phyloP scores from a whole-genome alignment of 257 asterid species.

The Nicotiana tomentosiformis region DNA sequence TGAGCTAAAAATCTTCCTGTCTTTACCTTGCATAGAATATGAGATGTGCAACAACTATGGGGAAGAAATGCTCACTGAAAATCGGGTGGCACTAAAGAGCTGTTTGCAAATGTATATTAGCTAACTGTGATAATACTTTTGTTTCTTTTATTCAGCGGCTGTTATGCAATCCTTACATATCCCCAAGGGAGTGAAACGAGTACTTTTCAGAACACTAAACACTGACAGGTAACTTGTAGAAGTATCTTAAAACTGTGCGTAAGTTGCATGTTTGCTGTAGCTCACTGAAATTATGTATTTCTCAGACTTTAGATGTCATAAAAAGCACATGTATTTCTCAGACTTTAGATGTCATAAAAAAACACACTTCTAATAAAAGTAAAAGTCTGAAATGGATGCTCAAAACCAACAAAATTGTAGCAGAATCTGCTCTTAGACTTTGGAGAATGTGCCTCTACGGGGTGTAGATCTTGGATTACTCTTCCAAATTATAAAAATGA shows the following conservation, averaged over 20 bases:
- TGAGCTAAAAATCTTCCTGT: neutral
- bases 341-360: too few species aligned
- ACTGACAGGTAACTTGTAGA: conserved; percentile 69
- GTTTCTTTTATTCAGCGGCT: conserved; percentile 48
- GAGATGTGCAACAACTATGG: neutral
- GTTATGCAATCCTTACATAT: conserved; percentile 82
- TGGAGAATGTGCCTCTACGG: neutral
- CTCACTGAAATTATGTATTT: too few species aligned
- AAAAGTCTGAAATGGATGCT: neutral
- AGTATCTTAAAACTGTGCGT: conserved; percentile 1
- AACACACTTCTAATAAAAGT: too few species aligned
- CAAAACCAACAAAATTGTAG: neutral
- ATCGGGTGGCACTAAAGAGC: neutral
- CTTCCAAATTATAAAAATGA: neutral
- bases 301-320: too few species aligned
- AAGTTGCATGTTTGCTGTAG: neutral
- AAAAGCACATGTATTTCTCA: too few species aligned
- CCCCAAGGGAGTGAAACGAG: conserved; percentile 88
- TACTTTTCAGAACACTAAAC: conserved; percentile 86
- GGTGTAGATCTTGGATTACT: neutral
- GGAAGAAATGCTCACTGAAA: neutral
- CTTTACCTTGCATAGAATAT: neutral
- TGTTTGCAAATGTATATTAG: neutral
- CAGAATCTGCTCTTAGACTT: neutral
- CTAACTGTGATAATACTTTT: neutral